Evolutionary conservation across 208 protist species (phyloP).

Genomic region (Leishmania lainsoni): DNA sequence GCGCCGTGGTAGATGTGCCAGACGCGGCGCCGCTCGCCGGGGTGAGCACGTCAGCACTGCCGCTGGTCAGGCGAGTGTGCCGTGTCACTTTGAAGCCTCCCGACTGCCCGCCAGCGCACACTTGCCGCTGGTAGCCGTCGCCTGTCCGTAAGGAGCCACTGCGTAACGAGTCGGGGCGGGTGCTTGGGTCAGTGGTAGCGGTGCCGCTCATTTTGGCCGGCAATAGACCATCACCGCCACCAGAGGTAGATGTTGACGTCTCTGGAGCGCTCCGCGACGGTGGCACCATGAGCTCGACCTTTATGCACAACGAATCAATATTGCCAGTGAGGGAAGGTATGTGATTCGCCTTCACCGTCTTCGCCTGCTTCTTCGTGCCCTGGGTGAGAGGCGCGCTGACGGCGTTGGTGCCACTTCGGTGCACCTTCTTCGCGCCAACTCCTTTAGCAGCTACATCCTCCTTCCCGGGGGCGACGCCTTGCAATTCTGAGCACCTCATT

Average conservation of each 20-base stretch:
- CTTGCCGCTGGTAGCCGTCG: constrained; percentile 19
- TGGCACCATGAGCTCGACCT: constrained; percentile 17
- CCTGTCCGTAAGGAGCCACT: too few species aligned
- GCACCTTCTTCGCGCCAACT: neutral
- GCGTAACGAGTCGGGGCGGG: too few species aligned
- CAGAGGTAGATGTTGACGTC: neutral
- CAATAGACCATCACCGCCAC: neutral
- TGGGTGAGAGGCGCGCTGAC: too few species aligned
- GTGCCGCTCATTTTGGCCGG: neutral
- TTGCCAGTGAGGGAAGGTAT: neutral
- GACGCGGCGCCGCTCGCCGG: neutral
- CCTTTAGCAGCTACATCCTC: neutral
- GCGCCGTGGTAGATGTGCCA: neutral
- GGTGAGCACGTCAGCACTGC: constrained; percentile 10
- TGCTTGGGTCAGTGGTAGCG: constrained; percentile 4
- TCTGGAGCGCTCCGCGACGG: neutral
- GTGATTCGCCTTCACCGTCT: too few species aligned
- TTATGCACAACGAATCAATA: constrained; percentile 26
- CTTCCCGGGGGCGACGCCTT: too few species aligned
- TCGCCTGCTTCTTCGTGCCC: neutral
- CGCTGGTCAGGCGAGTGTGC: constrained; percentile 24
- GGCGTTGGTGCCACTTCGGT: neutral
- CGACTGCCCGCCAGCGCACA: constrained; percentile 12
- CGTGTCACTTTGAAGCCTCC: constrained; percentile 38
- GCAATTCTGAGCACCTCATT: neutral